These are phyloP conservation scores for Zea mays DNA, from an alignment of 176 grass and related monocot genomes.

Conservation along the genomic window Zm-B73-REFERENCE-NAM-5.0 NC_050097.1:84425001-84425500, in stretches of 20 bases:
- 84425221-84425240: slow-evolving; percentile 66
- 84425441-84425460: background rate
- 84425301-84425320: background rate
- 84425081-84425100: background rate
- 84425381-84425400: background rate
- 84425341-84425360: background rate
- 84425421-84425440: background rate
- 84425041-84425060: background rate
- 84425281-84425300: background rate
- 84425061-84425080: background rate
- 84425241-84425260: slow-evolving; percentile 62
- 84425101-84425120: background rate
- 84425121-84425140: background rate
- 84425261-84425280: slow-evolving; percentile 12
- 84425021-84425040: background rate
- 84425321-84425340: background rate
- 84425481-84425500: background rate
- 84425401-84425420: background rate
- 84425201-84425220: slow-evolving; percentile 71
- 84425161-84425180: background rate
- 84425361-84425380: background rate
- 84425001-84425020: background rate
- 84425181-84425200: slow-evolving; percentile 69
- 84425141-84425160: background rate
- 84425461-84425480: background rate